Evolutionary conservation across 495 filamentous ascomycete genomes (phyloP).

Genomic region (Cercophora newfieldiana): DNA sequence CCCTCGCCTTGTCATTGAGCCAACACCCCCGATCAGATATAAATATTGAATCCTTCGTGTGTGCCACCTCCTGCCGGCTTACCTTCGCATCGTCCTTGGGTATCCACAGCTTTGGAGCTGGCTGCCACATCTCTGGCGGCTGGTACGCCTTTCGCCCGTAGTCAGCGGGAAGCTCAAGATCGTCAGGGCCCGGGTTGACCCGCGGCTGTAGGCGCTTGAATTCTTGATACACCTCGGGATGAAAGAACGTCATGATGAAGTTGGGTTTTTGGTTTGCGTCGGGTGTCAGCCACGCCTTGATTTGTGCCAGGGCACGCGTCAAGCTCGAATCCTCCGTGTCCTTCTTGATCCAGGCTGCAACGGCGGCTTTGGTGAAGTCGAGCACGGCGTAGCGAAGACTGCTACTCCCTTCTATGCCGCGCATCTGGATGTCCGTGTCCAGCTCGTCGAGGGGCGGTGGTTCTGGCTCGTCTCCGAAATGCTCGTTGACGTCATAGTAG

Average conservation of each 20-base stretch:
- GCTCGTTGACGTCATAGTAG: constrained; percentile 40
- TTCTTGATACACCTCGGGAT: constrained; percentile 64
- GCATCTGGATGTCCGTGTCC: constrained; percentile 33
- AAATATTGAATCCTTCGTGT: constrained; percentile 53
- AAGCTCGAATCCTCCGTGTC: constrained; percentile 25
- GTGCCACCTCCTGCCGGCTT: constrained; percentile 60
- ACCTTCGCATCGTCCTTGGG: constrained; percentile 66
- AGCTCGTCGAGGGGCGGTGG: constrained; percentile 26
- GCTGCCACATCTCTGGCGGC: constrained; percentile 64
- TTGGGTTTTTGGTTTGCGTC: constrained; percentile 30
- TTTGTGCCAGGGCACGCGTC: constrained; percentile 24
- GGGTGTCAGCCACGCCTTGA: constrained; percentile 28
- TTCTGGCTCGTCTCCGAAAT: constrained; percentile 33
- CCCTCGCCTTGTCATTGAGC: constrained; percentile 57
- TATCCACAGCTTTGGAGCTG: constrained; percentile 67
- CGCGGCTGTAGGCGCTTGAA: constrained; percentile 63
- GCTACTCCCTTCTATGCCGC: constrained; percentile 38
- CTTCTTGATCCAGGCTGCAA: constrained; percentile 20
- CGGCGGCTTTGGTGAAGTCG: constrained; percentile 22
- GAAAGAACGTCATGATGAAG: constrained; percentile 59
- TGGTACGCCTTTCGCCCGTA: constrained; percentile 61
- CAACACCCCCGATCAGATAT: constrained; percentile 66
- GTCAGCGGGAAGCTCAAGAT: constrained; percentile 52
- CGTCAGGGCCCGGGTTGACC: constrained; percentile 44
- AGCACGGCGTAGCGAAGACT: constrained; percentile 27